phyloP scores from a whole-genome alignment of 345 rosid genomes.

The Sapria himalayana region DNA sequence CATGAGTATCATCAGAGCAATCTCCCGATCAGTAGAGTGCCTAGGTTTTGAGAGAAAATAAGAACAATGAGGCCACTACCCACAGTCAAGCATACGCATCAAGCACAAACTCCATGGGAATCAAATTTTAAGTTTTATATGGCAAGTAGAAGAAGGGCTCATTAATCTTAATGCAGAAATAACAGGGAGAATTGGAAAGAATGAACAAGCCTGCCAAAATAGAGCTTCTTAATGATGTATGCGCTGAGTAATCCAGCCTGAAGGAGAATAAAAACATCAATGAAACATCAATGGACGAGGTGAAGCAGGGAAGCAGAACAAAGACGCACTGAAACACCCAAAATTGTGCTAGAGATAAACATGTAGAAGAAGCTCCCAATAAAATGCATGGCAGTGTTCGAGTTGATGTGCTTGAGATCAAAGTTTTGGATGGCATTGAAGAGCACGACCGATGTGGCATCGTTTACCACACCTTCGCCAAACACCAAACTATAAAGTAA shows the following conservation, averaged over 20 bases:
- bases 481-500: conserved; percentile 71
- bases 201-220: conserved; percentile 58
- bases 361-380: conserved; percentile 55
- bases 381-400: conserved; percentile 32
- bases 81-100: too few relatives aligned
- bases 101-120: too few relatives aligned
- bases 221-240: conserved; percentile 58
- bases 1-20: conserved; percentile 90
- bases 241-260: conserved; percentile 94
- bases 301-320: not conserved
- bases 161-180: too few relatives aligned
- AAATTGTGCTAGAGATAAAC: conserved; percentile 55
- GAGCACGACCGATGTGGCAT: conserved; percentile 93
- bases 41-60: conserved; percentile 16
- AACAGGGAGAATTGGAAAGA: too few relatives aligned
- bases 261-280: conserved; percentile 8
- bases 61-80: not conserved
- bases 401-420: conserved; percentile 46
- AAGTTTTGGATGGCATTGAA: conserved; percentile 81
- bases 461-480: conserved; percentile 94
- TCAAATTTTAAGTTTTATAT: too few relatives aligned
- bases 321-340: conserved; percentile 49
- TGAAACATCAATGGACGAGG: not conserved
- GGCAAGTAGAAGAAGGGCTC: too few relatives aligned
- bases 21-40: conserved; percentile 87